These are phyloP conservation scores for Diplodia scrobiculata DNA, from an alignment of 2,329 filamentous ascomycete genomes.

Conservation along the genomic window DNA sequence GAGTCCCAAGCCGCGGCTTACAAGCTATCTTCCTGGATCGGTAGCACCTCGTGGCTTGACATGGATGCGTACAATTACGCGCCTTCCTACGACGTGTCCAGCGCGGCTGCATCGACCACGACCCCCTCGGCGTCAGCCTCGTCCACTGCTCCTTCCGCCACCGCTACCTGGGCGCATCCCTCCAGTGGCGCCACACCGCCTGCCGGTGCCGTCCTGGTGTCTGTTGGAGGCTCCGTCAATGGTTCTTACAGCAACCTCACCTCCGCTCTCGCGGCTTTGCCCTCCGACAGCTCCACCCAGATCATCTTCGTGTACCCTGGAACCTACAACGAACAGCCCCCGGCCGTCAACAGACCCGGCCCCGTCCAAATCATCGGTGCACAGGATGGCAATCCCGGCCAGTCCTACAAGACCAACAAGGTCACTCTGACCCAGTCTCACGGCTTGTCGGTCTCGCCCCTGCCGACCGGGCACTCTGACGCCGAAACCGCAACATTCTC, in stretches of 20 bases:
- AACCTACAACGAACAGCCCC: conserved; percentile 61
- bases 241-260: conserved; percentile 43
- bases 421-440: conserved; percentile 54
- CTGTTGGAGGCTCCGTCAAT: conserved; percentile 38
- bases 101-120: conserved; percentile 28
- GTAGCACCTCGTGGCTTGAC: conserved; percentile 49
- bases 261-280: conserved; percentile 43
- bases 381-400: conserved; percentile 51
- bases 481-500: conserved; percentile 58
- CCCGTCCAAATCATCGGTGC: conserved; percentile 59
- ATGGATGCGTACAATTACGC: conserved; percentile 45
- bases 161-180: conserved; percentile 45
- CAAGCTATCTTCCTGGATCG: conserved; percentile 45
- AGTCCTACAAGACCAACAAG: conserved; percentile 55
- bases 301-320: conserved; percentile 63
- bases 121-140: conserved; percentile 33
- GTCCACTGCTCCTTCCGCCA: conserved; percentile 35
- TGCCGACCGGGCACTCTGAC: conserved; percentile 30
- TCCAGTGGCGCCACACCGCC: conserved; percentile 49
- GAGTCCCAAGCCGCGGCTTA: conserved; percentile 43
- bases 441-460: conserved; percentile 23
- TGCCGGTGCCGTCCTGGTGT: conserved; percentile 49
- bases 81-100: conserved; percentile 41
- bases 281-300: conserved; percentile 47
- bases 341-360: conserved; percentile 50